Base-by-base conservation (phyloP, 2,329 filamentous ascomycete species). In the Aspergillus oerlinghausenensis region DNA sequence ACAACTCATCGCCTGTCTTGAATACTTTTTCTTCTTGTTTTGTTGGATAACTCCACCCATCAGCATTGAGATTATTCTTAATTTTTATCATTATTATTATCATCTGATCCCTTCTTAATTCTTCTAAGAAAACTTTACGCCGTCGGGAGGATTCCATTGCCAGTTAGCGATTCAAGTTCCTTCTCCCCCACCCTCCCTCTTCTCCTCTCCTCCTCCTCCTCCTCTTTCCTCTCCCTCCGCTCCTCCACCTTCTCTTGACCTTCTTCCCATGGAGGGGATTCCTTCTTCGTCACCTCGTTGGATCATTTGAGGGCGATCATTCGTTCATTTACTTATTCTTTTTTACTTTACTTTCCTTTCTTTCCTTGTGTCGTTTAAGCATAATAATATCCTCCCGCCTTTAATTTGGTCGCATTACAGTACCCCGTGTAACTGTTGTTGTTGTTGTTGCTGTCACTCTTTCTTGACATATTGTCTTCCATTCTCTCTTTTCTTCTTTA, bases 231-330 rank as follows among this genome's bases (percentile, higher is more conserved):
- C 38, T 47, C 19, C 43, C 29, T 55, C 42, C 40, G 42, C 58
- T 49, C 10, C 32, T 49, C 54, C 47, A 52, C 53, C 56, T 59
- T 48, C 43, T 55, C 61, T 54, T 32, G 55, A 29, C 48, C 51
- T 47, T 43, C 57, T 55, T 61, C 57, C 54, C 54, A 65, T 65
- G 63, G 63, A 65, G 63, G 63, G 63, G 58, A 52, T 54, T 60
- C 55, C 55, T 55, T 52, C 51, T 38, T 38, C 14, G 32, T 51
- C 58, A 54, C 53, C 60, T 58, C 57, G 54, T 58, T 58, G 50
- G 47, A 56, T 60, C 57, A 52, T 50, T 59, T 65, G 58, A 64
- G 59, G 57, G 55, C 54, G 28, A 48, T 58, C 57, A 50, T 56
- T 64, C 63, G 52, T 38, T 38, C 32, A 17, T 17, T 38, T 38